A percentile compares a stretch with the other conserved stretches of the same genome.
Evolutionary conservation across 1,284 basidiomycete species (phyloP).

Genomic region (Ceratobasidium sp.): DNA sequence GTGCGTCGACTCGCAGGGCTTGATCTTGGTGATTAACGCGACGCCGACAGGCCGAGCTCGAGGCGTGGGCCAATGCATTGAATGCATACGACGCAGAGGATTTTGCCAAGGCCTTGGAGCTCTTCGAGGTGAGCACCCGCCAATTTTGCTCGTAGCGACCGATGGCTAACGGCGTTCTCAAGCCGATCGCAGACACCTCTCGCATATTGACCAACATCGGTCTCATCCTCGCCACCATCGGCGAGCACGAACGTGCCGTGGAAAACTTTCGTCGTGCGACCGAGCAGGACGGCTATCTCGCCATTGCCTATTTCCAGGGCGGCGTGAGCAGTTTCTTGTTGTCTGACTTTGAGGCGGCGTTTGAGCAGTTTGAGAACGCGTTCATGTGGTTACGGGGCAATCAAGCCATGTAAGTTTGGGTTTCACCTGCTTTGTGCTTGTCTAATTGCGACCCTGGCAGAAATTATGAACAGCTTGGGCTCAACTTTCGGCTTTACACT

Average conservation of each 20-base stretch:
- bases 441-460: slow-evolving; percentile 56
- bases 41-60: slow-evolving; percentile 67
- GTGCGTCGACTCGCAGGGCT: slow-evolving; percentile 1
- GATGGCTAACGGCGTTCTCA: slow-evolving; percentile 22
- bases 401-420: slow-evolving; percentile 71
- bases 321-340: slow-evolving; percentile 89
- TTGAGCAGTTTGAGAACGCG: slow-evolving; percentile 84
- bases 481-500: slow-evolving; percentile 85
- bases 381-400: slow-evolving; percentile 82
- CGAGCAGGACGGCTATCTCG: slow-evolving; percentile 80
- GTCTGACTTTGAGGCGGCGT: slow-evolving; percentile 75
- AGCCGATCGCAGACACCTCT: slow-evolving; percentile 83
- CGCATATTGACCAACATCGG: slow-evolving; percentile 92
- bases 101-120: slow-evolving; percentile 74
- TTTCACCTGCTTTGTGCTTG: neutral
- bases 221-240: slow-evolving; percentile 87
- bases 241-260: slow-evolving; percentile 82
- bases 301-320: slow-evolving; percentile 86
- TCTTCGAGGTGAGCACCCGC: slow-evolving; percentile 69
- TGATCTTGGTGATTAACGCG: neutral
- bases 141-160: neutral
- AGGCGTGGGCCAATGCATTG: slow-evolving; percentile 85
- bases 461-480: slow-evolving; percentile 88
- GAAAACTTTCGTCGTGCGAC: slow-evolving; percentile 79
- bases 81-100: slow-evolving; percentile 87